Evolutionary conservation across 1,284 basidiomycete species (phyloP).

Genomic region (Peniophora sp.): DNA sequence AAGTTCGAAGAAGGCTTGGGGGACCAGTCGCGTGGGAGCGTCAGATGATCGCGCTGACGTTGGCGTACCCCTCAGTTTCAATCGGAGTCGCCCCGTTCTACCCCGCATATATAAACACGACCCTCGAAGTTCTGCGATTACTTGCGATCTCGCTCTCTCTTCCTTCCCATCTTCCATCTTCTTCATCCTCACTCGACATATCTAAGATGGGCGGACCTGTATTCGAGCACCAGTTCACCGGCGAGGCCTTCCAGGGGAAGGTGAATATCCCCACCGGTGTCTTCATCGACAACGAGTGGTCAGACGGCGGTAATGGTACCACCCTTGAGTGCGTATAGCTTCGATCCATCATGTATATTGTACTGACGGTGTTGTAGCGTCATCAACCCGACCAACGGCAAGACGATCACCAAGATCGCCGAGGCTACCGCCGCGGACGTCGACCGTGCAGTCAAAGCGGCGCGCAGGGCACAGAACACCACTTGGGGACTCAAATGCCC

Average conservation of each 20-base stretch:
- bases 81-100: too few species aligned
- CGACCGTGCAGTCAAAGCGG: constrained; percentile 70
- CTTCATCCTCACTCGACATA: constrained; percentile 4
- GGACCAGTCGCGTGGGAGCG: too few species aligned
- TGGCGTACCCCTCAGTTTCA: too few species aligned
- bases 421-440: constrained; percentile 68
- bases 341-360: constrained; percentile 2
- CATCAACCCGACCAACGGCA: constrained; percentile 75
- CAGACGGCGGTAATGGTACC: constrained; percentile 55
- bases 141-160: too few species aligned
- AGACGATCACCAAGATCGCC: constrained; percentile 59
- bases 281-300: constrained; percentile 80
- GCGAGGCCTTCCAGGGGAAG: constrained; percentile 62
- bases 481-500: constrained; percentile 66
- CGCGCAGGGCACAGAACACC: constrained; percentile 70
- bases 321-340: constrained; percentile 55
- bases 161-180: neutral
- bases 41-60: too few species aligned
- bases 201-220: constrained; percentile 24
- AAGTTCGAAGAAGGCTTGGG: too few species aligned
- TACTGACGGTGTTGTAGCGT: too few species aligned
- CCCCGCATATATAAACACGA: too few species aligned
- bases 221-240: constrained; percentile 57
- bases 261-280: constrained; percentile 66
- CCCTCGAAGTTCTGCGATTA: too few species aligned